Evolutionary conservation across 768 basidiomycete genomes (phyloP).

Genomic region (Suillus cothurnatus): DNA sequence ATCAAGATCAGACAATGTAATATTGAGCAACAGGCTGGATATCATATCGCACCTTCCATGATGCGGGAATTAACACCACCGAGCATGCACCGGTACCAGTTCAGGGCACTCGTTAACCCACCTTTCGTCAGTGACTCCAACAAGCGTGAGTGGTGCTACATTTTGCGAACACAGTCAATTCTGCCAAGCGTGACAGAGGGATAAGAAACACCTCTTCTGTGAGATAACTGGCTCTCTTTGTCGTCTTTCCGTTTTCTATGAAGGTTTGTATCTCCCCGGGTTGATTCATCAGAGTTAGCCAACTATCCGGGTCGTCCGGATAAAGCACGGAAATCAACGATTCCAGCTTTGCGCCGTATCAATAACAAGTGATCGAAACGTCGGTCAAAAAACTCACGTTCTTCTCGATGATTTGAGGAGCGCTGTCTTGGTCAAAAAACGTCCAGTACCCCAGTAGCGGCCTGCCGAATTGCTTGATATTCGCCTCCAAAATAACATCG

Average conservation of each 20-base stretch:
- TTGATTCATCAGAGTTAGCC: slow-evolving; percentile 38
- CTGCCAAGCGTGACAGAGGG: background rate
- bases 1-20: slow-evolving; percentile 2
- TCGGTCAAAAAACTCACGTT: slow-evolving; percentile 29
- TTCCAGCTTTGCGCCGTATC: slow-evolving; percentile 33
- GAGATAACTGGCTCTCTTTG: slow-evolving; percentile 32
- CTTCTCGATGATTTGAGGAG: slow-evolving; percentile 34
- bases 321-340: slow-evolving; percentile 40
- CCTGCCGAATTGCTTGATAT: slow-evolving; percentile 33
- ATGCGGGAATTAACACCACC: slow-evolving; percentile 30
- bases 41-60: slow-evolving; percentile 30
- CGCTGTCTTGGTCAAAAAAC: slow-evolving; percentile 35
- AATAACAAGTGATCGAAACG: background rate
- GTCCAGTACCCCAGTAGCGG: slow-evolving; percentile 47
- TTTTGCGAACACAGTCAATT: slow-evolving; percentile 5
- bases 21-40: background rate
- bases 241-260: slow-evolving; percentile 23
- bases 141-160: slow-evolving; percentile 32
- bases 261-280: slow-evolving; percentile 37
- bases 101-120: slow-evolving; percentile 37
- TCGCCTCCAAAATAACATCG: slow-evolving; percentile 26
- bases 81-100: slow-evolving; percentile 39
- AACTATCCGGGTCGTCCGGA: slow-evolving; percentile 35
- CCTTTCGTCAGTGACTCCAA: slow-evolving; percentile 29
- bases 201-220: slow-evolving; percentile 27